These are phyloP conservation scores for Vanderwaltozyma tropicalis DNA, from an alignment of 805 yeast genomes.

Conservation along the genomic window DNA sequence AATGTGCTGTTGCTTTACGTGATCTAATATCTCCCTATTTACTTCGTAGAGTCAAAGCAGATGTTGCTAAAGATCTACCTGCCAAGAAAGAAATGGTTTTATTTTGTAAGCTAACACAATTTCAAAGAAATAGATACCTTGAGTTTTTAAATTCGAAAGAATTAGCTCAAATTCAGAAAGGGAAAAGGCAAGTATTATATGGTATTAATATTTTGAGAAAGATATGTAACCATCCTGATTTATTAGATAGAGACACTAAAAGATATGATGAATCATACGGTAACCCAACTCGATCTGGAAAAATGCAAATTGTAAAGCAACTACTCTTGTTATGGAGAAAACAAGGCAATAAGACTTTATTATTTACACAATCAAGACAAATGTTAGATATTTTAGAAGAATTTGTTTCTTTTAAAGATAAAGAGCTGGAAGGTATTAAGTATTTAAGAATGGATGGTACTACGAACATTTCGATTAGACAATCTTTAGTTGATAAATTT, in stretches of 20 bases:
- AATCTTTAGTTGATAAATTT: conserved; percentile 68
- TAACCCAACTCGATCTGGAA: conserved; percentile 62
- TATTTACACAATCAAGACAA: conserved; percentile 90
- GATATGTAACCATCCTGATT: conserved; percentile 93
- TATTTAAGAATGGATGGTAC: conserved; percentile 91
- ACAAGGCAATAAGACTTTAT: conserved; percentile 66
- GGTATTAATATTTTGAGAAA: conserved; percentile 88
- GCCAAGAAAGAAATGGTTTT: conserved; percentile 88
- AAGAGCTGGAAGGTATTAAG: conserved; percentile 29
- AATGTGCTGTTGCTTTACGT: conserved; percentile 84
- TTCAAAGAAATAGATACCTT: conserved; percentile 65
- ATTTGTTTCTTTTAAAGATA: conserved; percentile 39
- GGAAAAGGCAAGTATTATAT: conserved; percentile 69
- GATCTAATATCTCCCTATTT: conserved; percentile 86
- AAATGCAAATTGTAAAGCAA: conserved; percentile 78
- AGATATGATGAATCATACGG: conserved; percentile 35
- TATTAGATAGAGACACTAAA: conserved; percentile 40
- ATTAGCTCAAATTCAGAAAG: conserved; percentile 55
- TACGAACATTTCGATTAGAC: conserved; percentile 70
- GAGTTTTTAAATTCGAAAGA: conserved; percentile 72
- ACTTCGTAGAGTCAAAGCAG: conserved; percentile 76
- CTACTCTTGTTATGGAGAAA: conserved; percentile 64
- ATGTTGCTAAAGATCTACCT: conserved; percentile 92
- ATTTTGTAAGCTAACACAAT: conserved; percentile 74
- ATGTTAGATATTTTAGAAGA: conserved; percentile 82